phyloP scores from a whole-genome alignment of 805 yeast genomes.

The Candida mattraensis region DNA sequence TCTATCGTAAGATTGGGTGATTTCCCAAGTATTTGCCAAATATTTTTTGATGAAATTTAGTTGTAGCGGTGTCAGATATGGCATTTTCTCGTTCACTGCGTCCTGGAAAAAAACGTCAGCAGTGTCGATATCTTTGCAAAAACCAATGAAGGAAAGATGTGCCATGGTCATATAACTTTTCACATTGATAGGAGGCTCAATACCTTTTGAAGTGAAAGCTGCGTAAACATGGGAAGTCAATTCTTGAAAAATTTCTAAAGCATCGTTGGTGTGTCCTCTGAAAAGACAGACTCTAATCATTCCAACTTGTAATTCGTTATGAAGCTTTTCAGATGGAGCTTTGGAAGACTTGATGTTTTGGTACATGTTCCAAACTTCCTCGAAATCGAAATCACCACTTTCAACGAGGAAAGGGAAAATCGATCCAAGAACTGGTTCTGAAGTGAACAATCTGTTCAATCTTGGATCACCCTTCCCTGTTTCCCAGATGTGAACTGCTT shows the following conservation, averaged over 20 bases:
- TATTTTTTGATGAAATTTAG: constrained; percentile 71
- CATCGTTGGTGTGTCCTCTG: constrained; percentile 64
- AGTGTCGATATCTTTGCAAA: constrained; percentile 67
- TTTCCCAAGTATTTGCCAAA: constrained; percentile 57
- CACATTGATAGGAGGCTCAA: constrained; percentile 39
- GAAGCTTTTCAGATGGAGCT: constrained; percentile 31
- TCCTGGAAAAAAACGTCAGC: constrained; percentile 75
- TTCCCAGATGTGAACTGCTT: constrained; percentile 72
- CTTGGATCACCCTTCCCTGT: constrained; percentile 48
- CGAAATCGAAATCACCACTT: constrained; percentile 57
- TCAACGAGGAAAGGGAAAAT: constrained; percentile 66
- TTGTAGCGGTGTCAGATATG: constrained; percentile 68
- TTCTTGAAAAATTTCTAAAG: constrained; percentile 61
- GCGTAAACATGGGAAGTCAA: constrained; percentile 52
- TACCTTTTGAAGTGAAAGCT: constrained; percentile 29
- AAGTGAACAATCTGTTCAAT: constrained; percentile 48
- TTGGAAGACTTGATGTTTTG: constrained; percentile 38
- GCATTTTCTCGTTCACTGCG: constrained; percentile 68
- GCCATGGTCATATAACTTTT: constrained; percentile 63
- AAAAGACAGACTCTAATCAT: constrained; percentile 72
- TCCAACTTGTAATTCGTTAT: constrained; percentile 58
- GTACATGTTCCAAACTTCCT: constrained; percentile 59
- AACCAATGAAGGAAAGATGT: constrained; percentile 77
- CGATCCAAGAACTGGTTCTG: constrained; percentile 66
- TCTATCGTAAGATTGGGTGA: constrained; percentile 55